A percentile compares a stretch with the other conserved stretches of the same genome.
These are phyloP conservation scores for Leccinum fallax DNA, from an alignment of 1,284 basidiomycete genomes.

Conservation along the genomic window DNA sequence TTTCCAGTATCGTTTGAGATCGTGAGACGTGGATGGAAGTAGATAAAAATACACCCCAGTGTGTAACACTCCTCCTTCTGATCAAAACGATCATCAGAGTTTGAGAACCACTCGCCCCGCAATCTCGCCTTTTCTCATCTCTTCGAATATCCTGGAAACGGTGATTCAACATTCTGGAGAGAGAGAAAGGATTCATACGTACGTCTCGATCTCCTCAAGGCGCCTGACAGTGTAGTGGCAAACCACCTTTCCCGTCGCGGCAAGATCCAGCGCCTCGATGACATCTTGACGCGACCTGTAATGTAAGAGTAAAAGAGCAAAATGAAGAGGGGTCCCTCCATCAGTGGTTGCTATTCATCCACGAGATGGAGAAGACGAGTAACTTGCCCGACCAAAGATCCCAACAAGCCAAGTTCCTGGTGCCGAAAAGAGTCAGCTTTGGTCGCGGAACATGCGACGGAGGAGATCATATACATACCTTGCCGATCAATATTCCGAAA, in stretches of 20 bases:
- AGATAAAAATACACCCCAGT: not conserved
- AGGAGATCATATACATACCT: constrained; percentile 36
- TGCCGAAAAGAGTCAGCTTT: not conserved
- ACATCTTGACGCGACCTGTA: constrained; percentile 62
- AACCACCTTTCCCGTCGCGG: constrained; percentile 62
- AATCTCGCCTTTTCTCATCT: constrained; percentile 38
- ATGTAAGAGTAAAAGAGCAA: not conserved
- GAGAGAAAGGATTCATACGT: constrained; percentile 15
- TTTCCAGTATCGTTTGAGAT: not conserved
- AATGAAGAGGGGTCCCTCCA: not conserved
- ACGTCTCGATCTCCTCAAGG: constrained; percentile 54
- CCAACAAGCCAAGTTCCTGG: constrained; percentile 56
- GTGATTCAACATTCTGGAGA: not conserved
- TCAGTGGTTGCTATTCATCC: not conserved
- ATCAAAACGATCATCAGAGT: constrained; percentile 23
- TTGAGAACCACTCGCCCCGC: constrained; percentile 40
- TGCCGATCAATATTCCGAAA: constrained; percentile 59
- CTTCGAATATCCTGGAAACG: constrained; percentile 35
- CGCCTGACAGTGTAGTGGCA: constrained; percentile 50
- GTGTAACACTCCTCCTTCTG: not conserved
- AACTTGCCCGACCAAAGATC: constrained; percentile 59
- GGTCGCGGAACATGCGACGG: no score
- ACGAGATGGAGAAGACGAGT: not conserved
- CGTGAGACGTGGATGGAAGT: not conserved
- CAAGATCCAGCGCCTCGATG: constrained; percentile 65